Conservation (phyloP, 495 filamentous ascomycete genomes). For the Penicillium angulare region DNA sequence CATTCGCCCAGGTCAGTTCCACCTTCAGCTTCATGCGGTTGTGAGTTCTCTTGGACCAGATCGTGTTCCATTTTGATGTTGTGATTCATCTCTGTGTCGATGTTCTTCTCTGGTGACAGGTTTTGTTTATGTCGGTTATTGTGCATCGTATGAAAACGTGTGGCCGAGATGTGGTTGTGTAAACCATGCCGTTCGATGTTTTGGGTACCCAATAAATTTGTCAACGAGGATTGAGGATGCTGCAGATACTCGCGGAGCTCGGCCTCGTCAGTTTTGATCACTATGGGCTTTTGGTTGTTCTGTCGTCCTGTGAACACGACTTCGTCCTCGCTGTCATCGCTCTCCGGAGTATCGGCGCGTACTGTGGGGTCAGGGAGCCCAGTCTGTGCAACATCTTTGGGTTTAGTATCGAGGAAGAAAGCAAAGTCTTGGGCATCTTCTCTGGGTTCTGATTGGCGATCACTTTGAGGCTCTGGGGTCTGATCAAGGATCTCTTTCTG, state of each 20-base stretch:
- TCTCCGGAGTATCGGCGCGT: neutral
- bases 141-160: neutral
- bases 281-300: slow-evolving; percentile 11
- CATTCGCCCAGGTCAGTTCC: slow-evolving; percentile 12
- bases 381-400: slow-evolving; percentile 11
- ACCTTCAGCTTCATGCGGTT: slow-evolving; percentile 5
- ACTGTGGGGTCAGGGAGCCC: slow-evolving; percentile 17
- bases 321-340: slow-evolving; percentile 42
- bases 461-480: slow-evolving; percentile 5
- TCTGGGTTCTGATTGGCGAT: neutral
- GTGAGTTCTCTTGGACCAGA: slow-evolving; percentile 25
- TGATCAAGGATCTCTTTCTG: neutral
- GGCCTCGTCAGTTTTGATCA: slow-evolving; percentile 14
- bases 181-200: too few relatives aligned
- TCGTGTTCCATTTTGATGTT: slow-evolving; percentile 63
- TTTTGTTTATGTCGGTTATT: slow-evolving; percentile 6
- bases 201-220: too few relatives aligned
- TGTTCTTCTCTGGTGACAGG: slow-evolving; percentile 34
- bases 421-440: neutral
- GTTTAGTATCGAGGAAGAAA: slow-evolving; percentile 28
- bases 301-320: slow-evolving; percentile 41
- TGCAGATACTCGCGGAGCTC: slow-evolving; percentile 13
- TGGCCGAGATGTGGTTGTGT: neutral
- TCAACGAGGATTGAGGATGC: too few relatives aligned
- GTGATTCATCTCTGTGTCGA: slow-evolving; percentile 68